Base-by-base conservation (phyloP, 2,329 filamentous ascomycete genomes). In the Sporothrix luriei region DNA sequence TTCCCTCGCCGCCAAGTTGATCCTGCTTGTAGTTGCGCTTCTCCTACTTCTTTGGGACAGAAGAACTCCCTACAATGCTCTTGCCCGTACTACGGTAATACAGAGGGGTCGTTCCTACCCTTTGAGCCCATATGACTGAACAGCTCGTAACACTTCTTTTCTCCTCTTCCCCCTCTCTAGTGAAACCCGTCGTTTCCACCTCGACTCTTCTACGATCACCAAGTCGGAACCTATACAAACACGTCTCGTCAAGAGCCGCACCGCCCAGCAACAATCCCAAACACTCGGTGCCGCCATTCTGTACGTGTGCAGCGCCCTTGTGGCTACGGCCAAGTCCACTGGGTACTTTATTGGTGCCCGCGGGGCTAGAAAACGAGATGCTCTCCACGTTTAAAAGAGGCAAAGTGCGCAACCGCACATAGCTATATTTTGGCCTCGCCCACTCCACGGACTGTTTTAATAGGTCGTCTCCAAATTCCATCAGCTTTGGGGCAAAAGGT, bases 31-130 rank as follows among this genome's bases (percentile, higher is more conserved):
- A n/a, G 61, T n/a, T 24, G 21, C n/a, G 48, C 33, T 33, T 33
- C 46, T 66, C 64, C 33, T 66, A 49, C 64, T 66, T 52, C 64
- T 52, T 54, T 54, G 29, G 64, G 21, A 54, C 14, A 14, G 19
- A 66, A 52, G 29, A 40, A 33, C 26, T 62, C 4, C 57, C 38
- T 24, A 55, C 24, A 40, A 26, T 48, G 14, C n/a, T 61, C 38
- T 43, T 33, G 11, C 57, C n/a, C 48, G 24, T 43, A 7, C 55
- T 62, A 33, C 6, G 4, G 29, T 6, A 29, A 3, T 4, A 6
- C 29, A 4, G 40, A 62, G 38, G 9, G n/a, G 59, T 19, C 38
- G 40, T 19, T 62, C 57, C 10, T 33, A 33, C 40, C 24, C 59
- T 62, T 48, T 62, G 21, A 26, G 13, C 38, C 43, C 19, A 24